Base-by-base conservation (phyloP, 768 basidiomycete species). In the Dendrothele bispora region DNA sequence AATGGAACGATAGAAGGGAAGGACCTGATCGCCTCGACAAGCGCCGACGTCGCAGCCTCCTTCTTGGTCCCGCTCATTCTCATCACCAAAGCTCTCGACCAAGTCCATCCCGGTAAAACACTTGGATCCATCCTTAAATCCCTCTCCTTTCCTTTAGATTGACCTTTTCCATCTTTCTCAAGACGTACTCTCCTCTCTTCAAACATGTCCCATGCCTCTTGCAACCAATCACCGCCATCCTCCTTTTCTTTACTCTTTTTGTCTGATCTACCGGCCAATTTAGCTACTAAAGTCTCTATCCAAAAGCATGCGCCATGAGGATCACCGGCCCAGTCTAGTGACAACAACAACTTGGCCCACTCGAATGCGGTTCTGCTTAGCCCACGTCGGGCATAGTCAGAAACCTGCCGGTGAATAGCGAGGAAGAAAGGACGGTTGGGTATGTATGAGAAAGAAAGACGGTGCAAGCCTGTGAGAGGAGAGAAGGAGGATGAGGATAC, bases 401-500 rank as follows among this genome's bases (percentile, higher is more conserved):
- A 79, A 2, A 94, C 77, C 58, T 91, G 86, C 47, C 93, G 77
- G 55, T 93, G 90, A 2, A 97, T 52, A 1, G 90, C 93, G 6
- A 95, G 79, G 70, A 88, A 98, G 66, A 99, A 90, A 0, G 92
- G 90, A 32, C 95, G 75, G 56, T 95, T 98, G 66, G 98, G 95
- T 10, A 97, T 88, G 11, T 69, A 76, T 53, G 91, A 84, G 61
- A 98, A 99, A 59, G 95, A 92, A 2, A 99, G 78, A n/a, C n/a
- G n/a, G n/a, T n/a, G n/a, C n/a, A n/a, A n/a, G n/a, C n/a, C n/a
- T n/a, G n/a, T n/a, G n/a, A n/a, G n/a, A n/a, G n/a, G n/a, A n/a
- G n/a, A n/a, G n/a, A n/a, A n/a, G n/a, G n/a, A n/a, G n/a, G n/a
- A n/a, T n/a, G n/a, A n/a, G n/a, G n/a, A n/a, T n/a, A n/a, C n/a